Conservation (phyloP, 148 eudicot genomes). For the Fagopyrum homotropicum region DNA sequence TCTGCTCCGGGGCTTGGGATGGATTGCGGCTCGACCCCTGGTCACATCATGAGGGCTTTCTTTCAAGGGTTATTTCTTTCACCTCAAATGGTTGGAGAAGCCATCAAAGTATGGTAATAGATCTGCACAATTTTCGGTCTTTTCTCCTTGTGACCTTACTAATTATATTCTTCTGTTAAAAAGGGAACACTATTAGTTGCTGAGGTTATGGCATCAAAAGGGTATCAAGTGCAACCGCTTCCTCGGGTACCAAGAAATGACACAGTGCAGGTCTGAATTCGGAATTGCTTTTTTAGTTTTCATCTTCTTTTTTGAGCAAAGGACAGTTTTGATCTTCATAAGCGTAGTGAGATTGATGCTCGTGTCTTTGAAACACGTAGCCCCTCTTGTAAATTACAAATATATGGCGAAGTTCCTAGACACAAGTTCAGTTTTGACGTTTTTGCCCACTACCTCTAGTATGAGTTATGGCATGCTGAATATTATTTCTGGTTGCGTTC, state of each 20-base stretch:
- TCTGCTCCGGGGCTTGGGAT: slow-evolving; percentile 95
- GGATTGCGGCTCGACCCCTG: slow-evolving; percentile 95
- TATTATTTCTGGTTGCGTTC: neutral
- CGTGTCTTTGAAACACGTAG: neutral
- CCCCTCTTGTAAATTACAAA: neutral
- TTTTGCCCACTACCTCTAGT: neutral
- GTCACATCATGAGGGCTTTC: slow-evolving; percentile 71
- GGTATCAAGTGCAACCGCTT: slow-evolving; percentile 84
- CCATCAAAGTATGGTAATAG: slow-evolving; percentile 35
- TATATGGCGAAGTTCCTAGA: neutral
- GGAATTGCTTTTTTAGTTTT: neutral
- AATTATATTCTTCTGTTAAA: slow-evolving; percentile 9
- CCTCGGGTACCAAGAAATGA: slow-evolving; percentile 76
- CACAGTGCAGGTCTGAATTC: slow-evolving; percentile 62
- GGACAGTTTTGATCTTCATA: neutral
- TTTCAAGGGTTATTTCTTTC: slow-evolving; percentile 91
- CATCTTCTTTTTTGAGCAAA: neutral
- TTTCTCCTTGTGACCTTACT: neutral
- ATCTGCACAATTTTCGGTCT: neutral
- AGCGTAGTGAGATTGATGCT: neutral
- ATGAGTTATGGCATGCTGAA: neutral
- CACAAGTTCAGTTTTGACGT: neutral
- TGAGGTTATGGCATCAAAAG: slow-evolving; percentile 82
- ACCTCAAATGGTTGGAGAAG: slow-evolving; percentile 99
- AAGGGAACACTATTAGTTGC: slow-evolving; percentile 86